Percentiles rank a stretch among this genome's conserved stretches.
Conservation (phyloP, 2,329 filamentous ascomycete species). For the Alternaria sp. region DNA sequence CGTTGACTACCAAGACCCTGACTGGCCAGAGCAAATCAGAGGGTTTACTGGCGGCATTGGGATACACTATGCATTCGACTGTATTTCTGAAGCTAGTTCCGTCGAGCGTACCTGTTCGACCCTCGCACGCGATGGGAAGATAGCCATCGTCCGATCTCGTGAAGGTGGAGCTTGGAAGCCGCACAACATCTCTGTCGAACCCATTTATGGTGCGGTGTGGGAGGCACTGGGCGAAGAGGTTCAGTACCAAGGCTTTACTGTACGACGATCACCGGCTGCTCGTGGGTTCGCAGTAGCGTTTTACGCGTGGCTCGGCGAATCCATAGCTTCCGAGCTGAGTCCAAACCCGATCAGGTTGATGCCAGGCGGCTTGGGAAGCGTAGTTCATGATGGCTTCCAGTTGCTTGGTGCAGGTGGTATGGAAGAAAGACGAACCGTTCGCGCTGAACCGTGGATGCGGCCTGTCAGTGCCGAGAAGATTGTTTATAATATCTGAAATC, state of each 20-base stretch:
- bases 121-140: conserved; percentile 27
- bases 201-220: conserved; percentile 54
- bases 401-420: conserved; percentile 35
- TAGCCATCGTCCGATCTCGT: conserved; percentile 42
- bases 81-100: conserved; percentile 51
- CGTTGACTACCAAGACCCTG: background rate
- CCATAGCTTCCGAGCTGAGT: conserved; percentile 20
- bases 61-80: conserved; percentile 52
- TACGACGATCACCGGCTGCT: conserved; percentile 27
- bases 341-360: conserved; percentile 44
- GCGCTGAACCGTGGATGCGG: conserved; percentile 47
- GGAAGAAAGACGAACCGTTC: conserved; percentile 25
- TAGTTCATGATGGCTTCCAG: conserved; percentile 29
- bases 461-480: conserved; percentile 56
- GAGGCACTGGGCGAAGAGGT: conserved; percentile 55
- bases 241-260: conserved; percentile 47
- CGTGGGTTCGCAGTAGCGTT: conserved; percentile 46
- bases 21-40: background rate
- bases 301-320: conserved; percentile 47
- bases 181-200: conserved; percentile 29
- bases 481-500: conserved; percentile 23
- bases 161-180: conserved; percentile 42
- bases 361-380: conserved; percentile 33
- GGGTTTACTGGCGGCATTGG: conserved; percentile 22
- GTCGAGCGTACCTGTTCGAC: conserved; percentile 44